Base-by-base conservation (phyloP, 148 eudicot genomes). In the Gaultheria prostrata region DNA sequence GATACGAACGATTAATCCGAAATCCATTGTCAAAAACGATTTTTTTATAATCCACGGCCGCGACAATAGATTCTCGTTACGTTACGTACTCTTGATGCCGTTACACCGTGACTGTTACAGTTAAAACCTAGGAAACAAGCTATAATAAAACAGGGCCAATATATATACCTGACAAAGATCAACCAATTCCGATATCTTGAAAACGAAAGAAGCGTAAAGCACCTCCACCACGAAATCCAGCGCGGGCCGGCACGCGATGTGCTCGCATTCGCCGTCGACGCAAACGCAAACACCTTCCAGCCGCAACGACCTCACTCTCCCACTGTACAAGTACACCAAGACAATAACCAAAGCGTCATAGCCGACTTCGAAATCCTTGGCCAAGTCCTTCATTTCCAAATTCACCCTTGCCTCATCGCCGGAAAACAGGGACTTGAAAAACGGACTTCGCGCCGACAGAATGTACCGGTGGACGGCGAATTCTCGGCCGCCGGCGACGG, bases 401-500 rank as follows among this genome's bases (percentile, higher is more conserved):
- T 87, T 94, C 82, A 86, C 92, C 32, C 35, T 82, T 57, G 33
- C 78, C 80, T 87, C 86, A 70, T 63, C 72, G 1, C 71, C 80
- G 50, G 70, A 8, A 43, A 95, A 91, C 56, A 78, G 63, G 0
- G 79, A 57, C 71, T 79, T 85, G 49, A 95, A 89, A 77, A 89
- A 93, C 15, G 91, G 77, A 70, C 95, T 91, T 53, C 98, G 82
- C 0, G 91, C 89, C 26, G 98, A 86, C 65, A 95, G 86, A 39
- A 94, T 86, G 75, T 95, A 93, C 24, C 96, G 93, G 86, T 95
- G 98, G 35, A 95, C 93, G 8, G 91, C 57, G 18, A 94, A 39
- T 73, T 89, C 90, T 13, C 90, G 85, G 53, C 91, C 93, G 45
- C 85, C 87, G 32, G 85, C n/a, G 46, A 87, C 76, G 24, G 89